phyloP scores from a whole-genome alignment of 1,284 basidiomycete species.

The Moniliophthora roreri region DNA sequence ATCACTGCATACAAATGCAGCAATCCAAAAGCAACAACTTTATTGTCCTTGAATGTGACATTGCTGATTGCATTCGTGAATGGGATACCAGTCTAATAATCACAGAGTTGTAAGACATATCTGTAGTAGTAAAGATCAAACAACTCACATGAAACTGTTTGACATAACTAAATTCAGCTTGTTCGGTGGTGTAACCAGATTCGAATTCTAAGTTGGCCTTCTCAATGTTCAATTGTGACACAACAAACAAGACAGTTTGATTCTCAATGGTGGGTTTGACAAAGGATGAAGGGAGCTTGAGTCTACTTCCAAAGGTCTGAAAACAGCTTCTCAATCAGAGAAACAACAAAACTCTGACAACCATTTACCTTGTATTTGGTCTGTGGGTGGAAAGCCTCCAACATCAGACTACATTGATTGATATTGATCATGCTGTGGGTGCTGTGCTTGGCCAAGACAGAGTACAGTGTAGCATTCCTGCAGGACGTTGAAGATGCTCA shows the following conservation, averaged over 20 bases:
- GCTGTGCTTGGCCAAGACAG: conserved; percentile 2
- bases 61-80: conserved; percentile 50
- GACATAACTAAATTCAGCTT: conserved; percentile 36
- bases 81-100: conserved; percentile 39
- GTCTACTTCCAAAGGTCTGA: conserved; percentile 43
- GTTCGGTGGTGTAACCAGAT: conserved; percentile 32
- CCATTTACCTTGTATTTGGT: conserved; percentile 36
- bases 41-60: no score
- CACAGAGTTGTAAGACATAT: neutral
- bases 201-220: conserved; percentile 28
- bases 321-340: neutral
- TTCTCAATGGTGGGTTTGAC: conserved; percentile 27
- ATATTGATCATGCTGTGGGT: conserved; percentile 27
- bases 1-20: no score
- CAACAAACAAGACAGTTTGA: conserved; percentile 34
- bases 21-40: no score
- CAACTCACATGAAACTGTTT: conserved; percentile 40
- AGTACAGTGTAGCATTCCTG: conserved; percentile 17
- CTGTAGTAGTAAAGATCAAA: neutral
- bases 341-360: neutral
- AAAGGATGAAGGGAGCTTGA: conserved; percentile 35
- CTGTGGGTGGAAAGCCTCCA: conserved; percentile 40
- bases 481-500: no score
- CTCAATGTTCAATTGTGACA: conserved; percentile 29
- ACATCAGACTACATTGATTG: conserved; percentile 28